Base-by-base conservation (phyloP, 2,329 filamentous ascomycete genomes). In the Fusarium oligoseptatum region DNA sequence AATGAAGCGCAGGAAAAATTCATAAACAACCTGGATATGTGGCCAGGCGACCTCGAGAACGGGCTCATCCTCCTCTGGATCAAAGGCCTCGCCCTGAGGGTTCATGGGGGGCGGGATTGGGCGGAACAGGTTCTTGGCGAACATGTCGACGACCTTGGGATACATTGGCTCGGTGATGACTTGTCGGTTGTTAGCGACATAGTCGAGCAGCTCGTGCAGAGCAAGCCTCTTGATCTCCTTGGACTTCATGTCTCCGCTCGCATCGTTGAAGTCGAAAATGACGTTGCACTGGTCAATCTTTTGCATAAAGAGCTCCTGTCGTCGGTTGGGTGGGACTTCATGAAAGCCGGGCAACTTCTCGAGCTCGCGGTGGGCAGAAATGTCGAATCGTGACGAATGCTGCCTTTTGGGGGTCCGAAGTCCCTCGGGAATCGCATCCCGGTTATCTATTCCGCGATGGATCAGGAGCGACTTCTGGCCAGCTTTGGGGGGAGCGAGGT, bases 231-330 rank as follows among this genome's bases (percentile, higher is more conserved):
- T 99, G 88, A 99, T 98, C 85, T 99, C 97, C 87, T 99, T 99
- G 57, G 96, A 98, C 84, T 99, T 99, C 95, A 99, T 98, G 82
- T 99, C 97, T 77, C 93, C 95, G 76, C 94, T 97, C 58, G 96
- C 95, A 84, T 99, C 97, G 82, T 98, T 99, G 87, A 99, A 99
- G 86, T 99, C 97, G 82, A 99, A 99, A 80, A 99, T 99, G 87
- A 99, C 97, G 82, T 99, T 99, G 88, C 97, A 99, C 83, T 99
- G 97, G 80, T 98, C 97, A 78, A 99, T 97, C 88, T 99, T 99
- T 82, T 98, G 95, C 95, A 99, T 98, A 85, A 99, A 99, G 20
- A 99, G 90, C 78, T 98, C 96, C 85, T 98, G 95, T 72, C 97
- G 92, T 73, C 96, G 92, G 82, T 97, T 97, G 17, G 97, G 97